Conservation (phyloP, 2,329 filamentous ascomycete species). For the Blumeriella jaapii region DNA sequence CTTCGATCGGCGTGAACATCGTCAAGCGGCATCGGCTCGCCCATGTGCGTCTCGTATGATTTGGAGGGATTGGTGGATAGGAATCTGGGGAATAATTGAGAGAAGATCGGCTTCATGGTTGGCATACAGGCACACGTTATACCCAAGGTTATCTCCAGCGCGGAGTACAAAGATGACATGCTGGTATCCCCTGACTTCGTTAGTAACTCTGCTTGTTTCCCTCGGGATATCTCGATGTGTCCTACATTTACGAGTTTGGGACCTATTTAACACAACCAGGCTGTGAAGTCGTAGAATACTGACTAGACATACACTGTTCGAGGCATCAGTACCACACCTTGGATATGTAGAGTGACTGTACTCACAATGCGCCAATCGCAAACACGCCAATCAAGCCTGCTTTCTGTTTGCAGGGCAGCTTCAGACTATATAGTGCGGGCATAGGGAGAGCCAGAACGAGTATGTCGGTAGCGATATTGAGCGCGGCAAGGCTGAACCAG, state of each 20-base stretch:
- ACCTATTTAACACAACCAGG: conserved; percentile 8
- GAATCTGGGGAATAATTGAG: conserved; percentile 8
- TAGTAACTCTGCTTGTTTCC: not conserved
- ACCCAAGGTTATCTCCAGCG: conserved; percentile 27
- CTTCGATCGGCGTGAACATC: not conserved
- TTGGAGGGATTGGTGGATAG: conserved; percentile 4
- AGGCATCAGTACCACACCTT: too few species aligned
- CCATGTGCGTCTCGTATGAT: not conserved
- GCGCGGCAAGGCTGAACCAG: conserved; percentile 14
- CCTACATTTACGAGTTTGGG: conserved; percentile 11
- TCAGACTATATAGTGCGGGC: conserved; percentile 11
- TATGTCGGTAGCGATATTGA: conserved; percentile 17
- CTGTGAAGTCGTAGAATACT: conserved; percentile 12
- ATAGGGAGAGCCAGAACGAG: conserved; percentile 14
- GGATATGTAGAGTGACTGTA: not conserved
- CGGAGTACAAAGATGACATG: conserved; percentile 26
- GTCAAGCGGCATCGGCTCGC: not conserved
- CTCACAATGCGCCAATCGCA: conserved; percentile 19
- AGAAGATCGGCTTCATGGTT: conserved; percentile 46
- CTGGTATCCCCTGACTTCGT: conserved; percentile 20
- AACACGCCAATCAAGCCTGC: conserved; percentile 15
- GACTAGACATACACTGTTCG: conserved; percentile 16
- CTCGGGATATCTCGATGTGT: not conserved
- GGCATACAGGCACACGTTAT: conserved; percentile 47
- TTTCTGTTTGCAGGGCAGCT: conserved; percentile 15